Evolutionary conservation across 169 alveolate species (phyloP).

Genomic region (Plasmodium yoelii): DNA sequence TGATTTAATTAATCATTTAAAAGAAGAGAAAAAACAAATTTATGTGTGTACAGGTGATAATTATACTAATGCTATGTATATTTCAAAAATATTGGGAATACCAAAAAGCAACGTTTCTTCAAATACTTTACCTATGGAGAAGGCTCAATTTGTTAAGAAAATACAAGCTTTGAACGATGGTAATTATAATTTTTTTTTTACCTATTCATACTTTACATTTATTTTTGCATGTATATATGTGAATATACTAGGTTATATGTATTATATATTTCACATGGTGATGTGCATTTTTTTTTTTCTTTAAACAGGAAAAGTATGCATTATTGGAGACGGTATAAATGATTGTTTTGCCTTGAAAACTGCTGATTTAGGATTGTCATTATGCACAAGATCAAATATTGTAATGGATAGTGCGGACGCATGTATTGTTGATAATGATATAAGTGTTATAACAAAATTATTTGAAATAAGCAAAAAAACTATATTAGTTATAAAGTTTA

Average conservation of each 20-base stretch:
- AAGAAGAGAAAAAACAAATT: conserved; percentile 41
- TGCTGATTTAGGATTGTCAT: conserved; percentile 70
- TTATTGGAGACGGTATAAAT: conserved; percentile 75
- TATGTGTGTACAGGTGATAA: conserved; percentile 75
- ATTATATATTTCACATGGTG: not conserved
- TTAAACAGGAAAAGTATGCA: conserved; percentile 63
- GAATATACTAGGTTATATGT: not conserved
- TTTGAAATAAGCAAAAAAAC: conserved; percentile 72
- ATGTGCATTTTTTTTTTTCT: not conserved
- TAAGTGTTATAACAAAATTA: conserved; percentile 62
- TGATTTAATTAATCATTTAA: conserved; percentile 42
- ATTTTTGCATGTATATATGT: not conserved
- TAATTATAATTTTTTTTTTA: conserved; percentile 1
- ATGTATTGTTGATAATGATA: conserved; percentile 69
- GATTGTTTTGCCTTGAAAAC: conserved; percentile 71
- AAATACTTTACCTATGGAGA: conserved; percentile 58
- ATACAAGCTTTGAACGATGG: conserved; percentile 56
- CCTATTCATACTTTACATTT: not conserved
- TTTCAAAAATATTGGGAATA: conserved; percentile 67
- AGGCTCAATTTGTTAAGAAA: conserved; percentile 70
- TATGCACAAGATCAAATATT: conserved; percentile 66
- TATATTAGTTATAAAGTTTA: conserved; percentile 54
- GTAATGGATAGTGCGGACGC: conserved; percentile 75
- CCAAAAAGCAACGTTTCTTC: conserved; percentile 49
- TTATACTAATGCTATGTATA: conserved; percentile 67